Conservation (phyloP, 768 basidiomycete genomes). For the Podaxis rugospora region DNA sequence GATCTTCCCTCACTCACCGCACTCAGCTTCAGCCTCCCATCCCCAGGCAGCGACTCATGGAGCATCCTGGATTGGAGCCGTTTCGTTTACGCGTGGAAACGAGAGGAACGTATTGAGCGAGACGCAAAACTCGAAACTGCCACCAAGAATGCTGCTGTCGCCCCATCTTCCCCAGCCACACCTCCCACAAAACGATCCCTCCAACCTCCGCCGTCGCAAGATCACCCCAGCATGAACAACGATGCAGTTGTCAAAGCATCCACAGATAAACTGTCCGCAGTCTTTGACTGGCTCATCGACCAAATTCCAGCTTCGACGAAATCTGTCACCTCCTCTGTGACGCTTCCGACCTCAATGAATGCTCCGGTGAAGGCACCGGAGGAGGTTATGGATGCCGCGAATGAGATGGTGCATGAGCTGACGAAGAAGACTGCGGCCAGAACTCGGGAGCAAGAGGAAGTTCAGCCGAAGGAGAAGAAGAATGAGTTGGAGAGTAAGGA, state of each 20-base stretch:
- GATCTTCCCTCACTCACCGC: constrained; percentile 50
- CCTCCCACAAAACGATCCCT: not conserved
- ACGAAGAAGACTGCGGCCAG: constrained; percentile 10
- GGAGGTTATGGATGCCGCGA: constrained; percentile 8
- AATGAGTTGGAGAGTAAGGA: constrained; percentile 61
- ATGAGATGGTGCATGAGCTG: not conserved
- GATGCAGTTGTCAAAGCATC: constrained; percentile 62
- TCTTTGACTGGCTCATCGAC: constrained; percentile 79
- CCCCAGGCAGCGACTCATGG: constrained; percentile 31
- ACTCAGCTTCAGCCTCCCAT: constrained; percentile 31
- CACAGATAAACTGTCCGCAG: constrained; percentile 67
- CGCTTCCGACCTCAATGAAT: not conserved
- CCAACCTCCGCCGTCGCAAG: not conserved
- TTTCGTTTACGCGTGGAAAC: constrained; percentile 59
- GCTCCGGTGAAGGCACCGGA: constrained; percentile 7
- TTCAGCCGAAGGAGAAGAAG: constrained; percentile 22
- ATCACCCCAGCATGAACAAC: constrained; percentile 18
- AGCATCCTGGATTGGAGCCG: constrained; percentile 58
- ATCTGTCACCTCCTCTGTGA: not conserved
- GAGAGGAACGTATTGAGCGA: constrained; percentile 41
- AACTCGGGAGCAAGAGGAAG: constrained; percentile 22
- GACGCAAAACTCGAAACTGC: constrained; percentile 15
- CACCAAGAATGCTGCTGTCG: not conserved
- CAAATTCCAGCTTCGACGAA: constrained; percentile 45
- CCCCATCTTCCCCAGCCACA: not conserved